Evolutionary conservation across 768 basidiomycete species (phyloP).

Genomic region (Boletus pseudo-olivaceus): DNA sequence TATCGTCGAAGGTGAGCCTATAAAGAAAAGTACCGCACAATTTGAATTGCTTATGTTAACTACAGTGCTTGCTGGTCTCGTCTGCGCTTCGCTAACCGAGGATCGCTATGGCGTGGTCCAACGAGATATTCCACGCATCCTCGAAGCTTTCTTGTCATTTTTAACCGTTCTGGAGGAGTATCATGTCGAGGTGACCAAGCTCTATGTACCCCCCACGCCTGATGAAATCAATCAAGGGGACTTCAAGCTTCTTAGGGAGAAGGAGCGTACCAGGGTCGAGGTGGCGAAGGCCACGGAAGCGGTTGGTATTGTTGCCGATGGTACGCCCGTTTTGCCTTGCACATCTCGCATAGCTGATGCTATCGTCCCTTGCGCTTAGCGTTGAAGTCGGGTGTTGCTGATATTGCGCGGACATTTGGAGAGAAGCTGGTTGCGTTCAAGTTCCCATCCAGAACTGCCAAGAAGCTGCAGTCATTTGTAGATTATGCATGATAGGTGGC

Average conservation of each 20-base stretch:
- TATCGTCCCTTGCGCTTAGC: slow-evolving; percentile 27
- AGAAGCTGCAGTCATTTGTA: slow-evolving; percentile 66
- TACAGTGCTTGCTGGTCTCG: slow-evolving; percentile 54
- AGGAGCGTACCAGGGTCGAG: slow-evolving; percentile 44
- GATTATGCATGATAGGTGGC: slow-evolving; percentile 47
- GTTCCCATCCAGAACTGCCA: slow-evolving; percentile 66
- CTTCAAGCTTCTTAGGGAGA: slow-evolving; percentile 34
- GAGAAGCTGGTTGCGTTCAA: slow-evolving; percentile 72
- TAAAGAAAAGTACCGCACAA: neutral
- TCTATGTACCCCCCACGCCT: slow-evolving; percentile 36
- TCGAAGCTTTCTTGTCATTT: slow-evolving; percentile 73
- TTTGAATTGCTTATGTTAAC: neutral
- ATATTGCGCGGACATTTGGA: slow-evolving; percentile 71
- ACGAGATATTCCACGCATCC: slow-evolving; percentile 74
- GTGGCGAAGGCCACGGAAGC: slow-evolving; percentile 53
- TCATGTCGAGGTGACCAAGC: slow-evolving; percentile 47
- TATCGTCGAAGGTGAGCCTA: slow-evolving; percentile 51
- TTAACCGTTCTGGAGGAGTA: slow-evolving; percentile 65
- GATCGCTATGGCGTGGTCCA: slow-evolving; percentile 84
- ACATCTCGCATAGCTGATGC: neutral
- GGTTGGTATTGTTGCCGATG: slow-evolving; percentile 52
- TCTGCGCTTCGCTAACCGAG: slow-evolving; percentile 71
- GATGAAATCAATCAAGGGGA: slow-evolving; percentile 30
- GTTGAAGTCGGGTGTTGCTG: slow-evolving; percentile 61
- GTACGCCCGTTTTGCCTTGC: slow-evolving; percentile 35